Evolutionary conservation across 345 rosid species (phyloP).

Genomic region (Citrus sinensis): DVS_A1.0 CM039168.1:6140001-6140500

Average conservation of each 20-base stretch:
- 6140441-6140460: background rate
- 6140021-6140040: background rate
- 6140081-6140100: constrained; percentile 1
- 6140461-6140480: background rate
- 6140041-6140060: background rate
- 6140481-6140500: background rate
- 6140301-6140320: background rate
- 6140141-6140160: background rate
- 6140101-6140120: background rate
- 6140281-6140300: background rate
- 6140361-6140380: background rate
- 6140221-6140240: background rate
- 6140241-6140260: background rate
- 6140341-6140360: background rate
- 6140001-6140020: background rate
- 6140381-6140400: background rate
- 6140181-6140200: background rate
- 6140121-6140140: background rate
- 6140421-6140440: background rate
- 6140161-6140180: background rate
- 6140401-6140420: background rate
- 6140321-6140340: background rate
- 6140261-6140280: background rate
- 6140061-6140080: background rate
- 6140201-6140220: background rate